Conservation (phyloP, 257 asterid genomes). For the Lantana camara region DNA sequence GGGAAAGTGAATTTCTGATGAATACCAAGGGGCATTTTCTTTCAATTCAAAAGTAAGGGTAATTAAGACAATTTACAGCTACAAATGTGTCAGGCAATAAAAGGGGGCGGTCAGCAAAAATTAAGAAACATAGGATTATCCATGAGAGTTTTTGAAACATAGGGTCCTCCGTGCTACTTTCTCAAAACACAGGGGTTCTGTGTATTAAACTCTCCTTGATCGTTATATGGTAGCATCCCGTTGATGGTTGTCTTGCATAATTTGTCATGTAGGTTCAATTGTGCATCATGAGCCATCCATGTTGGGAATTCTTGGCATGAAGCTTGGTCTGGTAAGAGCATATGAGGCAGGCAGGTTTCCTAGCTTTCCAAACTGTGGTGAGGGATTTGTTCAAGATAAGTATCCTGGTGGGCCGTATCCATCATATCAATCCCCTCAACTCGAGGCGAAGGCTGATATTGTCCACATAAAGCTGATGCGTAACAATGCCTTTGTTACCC, state of each 20-base stretch:
- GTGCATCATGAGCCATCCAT: constrained; percentile 25
- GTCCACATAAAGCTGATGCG: constrained; percentile 88
- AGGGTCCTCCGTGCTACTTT: too few relatives aligned
- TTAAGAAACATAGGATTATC: too few relatives aligned
- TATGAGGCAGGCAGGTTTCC: constrained; percentile 38
- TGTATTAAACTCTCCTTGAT: too few relatives aligned
- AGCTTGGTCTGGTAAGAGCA: constrained; percentile 28
- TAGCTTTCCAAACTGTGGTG: constrained; percentile 35
- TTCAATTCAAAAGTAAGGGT: too few relatives aligned
- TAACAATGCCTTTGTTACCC: constrained; percentile 76
- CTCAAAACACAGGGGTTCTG: too few relatives aligned
- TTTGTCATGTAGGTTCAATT: constrained; percentile 32
- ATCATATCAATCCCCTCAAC: constrained; percentile 27
- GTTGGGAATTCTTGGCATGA: constrained; percentile 37
- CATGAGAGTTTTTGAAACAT: too few relatives aligned
- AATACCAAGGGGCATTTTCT: too few relatives aligned
- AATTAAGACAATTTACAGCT: too few relatives aligned
- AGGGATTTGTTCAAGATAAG: constrained; percentile 25
- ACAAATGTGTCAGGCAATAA: too few relatives aligned
- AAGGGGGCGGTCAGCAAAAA: too few relatives aligned
- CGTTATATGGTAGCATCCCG: too few relatives aligned
- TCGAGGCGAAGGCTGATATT: constrained; percentile 79
- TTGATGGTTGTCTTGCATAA: neutral
- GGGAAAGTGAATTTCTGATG: too few relatives aligned
- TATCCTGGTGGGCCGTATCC: neutral